Conservation (phyloP, 768 basidiomycete genomes). For the Imleria badia region DNA sequence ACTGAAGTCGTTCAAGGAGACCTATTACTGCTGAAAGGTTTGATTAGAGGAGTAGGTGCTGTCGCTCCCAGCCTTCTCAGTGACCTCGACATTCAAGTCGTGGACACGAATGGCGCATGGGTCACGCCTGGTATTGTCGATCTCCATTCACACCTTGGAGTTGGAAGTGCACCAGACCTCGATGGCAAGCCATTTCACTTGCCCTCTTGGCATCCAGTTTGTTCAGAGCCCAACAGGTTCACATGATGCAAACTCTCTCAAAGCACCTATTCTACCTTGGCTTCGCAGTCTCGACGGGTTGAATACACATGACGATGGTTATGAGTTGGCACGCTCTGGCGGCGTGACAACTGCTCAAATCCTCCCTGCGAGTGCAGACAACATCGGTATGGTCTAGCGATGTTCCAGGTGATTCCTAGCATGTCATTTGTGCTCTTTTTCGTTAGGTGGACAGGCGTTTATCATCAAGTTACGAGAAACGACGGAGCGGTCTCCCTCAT, state of each 20-base stretch:
- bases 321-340: conserved; percentile 41
- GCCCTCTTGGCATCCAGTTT: neutral
- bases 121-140: conserved; percentile 73
- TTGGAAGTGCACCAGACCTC: conserved; percentile 35
- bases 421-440: neutral
- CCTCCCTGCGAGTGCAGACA: conserved; percentile 43
- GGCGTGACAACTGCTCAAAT: conserved; percentile 49
- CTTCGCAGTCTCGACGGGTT: conserved; percentile 45
- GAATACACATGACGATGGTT: conserved; percentile 45
- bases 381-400: conserved; percentile 16
- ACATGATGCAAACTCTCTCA: conserved; percentile 55
- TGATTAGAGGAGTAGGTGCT: conserved; percentile 60
- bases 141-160: conserved; percentile 48
- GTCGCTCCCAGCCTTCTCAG: conserved; percentile 29
- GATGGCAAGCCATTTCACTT: conserved; percentile 18
- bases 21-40: conserved; percentile 66
- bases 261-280: conserved; percentile 67
- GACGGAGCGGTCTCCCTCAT: conserved; percentile 43
- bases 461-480: conserved; percentile 51
- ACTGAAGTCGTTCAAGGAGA: conserved; percentile 64
- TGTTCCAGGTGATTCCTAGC: neutral
- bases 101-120: conserved; percentile 72
- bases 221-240: conserved; percentile 34
- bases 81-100: conserved; percentile 35
- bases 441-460: conserved; percentile 50